Percentiles rank a stretch among this genome's conserved stretches.
These are phyloP conservation scores for Acacia confusa DNA, from an alignment of 306 rosid genomes.

Conservation along the genomic window DNA sequence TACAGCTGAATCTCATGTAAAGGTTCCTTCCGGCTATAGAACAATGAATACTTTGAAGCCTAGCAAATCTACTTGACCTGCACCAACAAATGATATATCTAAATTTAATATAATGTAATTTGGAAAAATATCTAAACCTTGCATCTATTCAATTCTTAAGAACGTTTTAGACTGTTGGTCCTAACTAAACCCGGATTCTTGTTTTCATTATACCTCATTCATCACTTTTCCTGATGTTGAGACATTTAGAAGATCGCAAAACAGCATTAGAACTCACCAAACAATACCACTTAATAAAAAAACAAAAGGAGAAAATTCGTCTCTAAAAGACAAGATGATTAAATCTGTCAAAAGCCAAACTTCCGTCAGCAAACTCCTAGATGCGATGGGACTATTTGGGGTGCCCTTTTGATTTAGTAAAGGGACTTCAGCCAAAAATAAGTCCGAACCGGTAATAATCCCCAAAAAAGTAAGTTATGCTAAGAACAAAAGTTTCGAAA, in stretches of 20 bases:
- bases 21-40: constrained; percentile 66
- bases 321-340: neutral
- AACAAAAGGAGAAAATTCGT: neutral
- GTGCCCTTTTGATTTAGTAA: neutral
- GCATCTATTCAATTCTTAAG: neutral
- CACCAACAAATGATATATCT: constrained; percentile 11
- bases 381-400: neutral
- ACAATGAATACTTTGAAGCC: constrained; percentile 62
- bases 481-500: neutral
- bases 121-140: neutral
- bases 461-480: neutral
- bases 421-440: neutral
- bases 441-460: neutral
- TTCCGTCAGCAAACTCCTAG: neutral
- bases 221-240: neutral
- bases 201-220: neutral
- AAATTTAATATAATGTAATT: constrained; percentile 2
- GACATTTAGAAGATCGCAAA: neutral
- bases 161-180: neutral
- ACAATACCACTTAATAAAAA: neutral
- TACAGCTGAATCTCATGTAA: constrained; percentile 63
- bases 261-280: neutral
- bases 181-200: constrained; percentile 2
- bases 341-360: constrained; percentile 14
- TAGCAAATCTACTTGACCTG: constrained; percentile 77